Conservation (phyloP, 2,329 filamentous ascomycete genomes). For the Paecilomyces variotii region DNA sequence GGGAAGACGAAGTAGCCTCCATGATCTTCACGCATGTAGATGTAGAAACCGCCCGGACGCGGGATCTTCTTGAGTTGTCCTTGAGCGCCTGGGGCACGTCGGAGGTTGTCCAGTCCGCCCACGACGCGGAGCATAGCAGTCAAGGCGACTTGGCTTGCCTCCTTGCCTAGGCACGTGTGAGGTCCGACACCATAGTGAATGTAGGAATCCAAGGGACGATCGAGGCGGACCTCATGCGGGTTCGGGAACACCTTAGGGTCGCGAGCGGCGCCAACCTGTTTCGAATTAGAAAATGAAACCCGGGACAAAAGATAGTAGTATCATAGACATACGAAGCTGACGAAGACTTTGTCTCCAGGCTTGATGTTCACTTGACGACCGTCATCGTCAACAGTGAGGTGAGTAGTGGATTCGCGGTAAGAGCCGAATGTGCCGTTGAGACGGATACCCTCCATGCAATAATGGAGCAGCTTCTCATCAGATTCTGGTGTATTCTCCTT, state of each 20-base stretch:
- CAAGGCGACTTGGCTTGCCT: conserved; percentile 54
- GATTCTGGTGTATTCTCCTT: conserved; percentile 47
- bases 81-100: conserved; percentile 54
- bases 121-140: conserved; percentile 61
- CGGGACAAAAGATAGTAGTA: not conserved
- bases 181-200: conserved; percentile 57
- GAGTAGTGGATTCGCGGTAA: conserved; percentile 47
- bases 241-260: conserved; percentile 55
- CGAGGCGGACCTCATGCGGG: conserved; percentile 53
- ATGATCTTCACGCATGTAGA: conserved; percentile 62
- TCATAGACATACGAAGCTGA: conserved; percentile 48
- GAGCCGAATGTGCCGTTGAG: conserved; percentile 56
- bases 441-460: conserved; percentile 64
- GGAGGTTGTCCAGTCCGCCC: conserved; percentile 53
- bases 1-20: conserved; percentile 48
- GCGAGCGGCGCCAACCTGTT: conserved; percentile 41
- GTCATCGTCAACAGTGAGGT: conserved; percentile 47
- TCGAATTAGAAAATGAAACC: not conserved
- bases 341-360: conserved; percentile 53
- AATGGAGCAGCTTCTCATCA: conserved; percentile 59
- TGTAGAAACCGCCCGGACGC: conserved; percentile 46
- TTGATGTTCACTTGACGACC: conserved; percentile 43
- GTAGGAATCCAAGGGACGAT: conserved; percentile 57
- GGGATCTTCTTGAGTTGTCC: conserved; percentile 61
- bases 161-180: conserved; percentile 54